A percentile compares a stretch with the other conserved stretches of the same genome.
Conservation (phyloP, 2,329 filamentous ascomycete genomes). For the Pseudocercospora pini-densiflorae region DNA sequence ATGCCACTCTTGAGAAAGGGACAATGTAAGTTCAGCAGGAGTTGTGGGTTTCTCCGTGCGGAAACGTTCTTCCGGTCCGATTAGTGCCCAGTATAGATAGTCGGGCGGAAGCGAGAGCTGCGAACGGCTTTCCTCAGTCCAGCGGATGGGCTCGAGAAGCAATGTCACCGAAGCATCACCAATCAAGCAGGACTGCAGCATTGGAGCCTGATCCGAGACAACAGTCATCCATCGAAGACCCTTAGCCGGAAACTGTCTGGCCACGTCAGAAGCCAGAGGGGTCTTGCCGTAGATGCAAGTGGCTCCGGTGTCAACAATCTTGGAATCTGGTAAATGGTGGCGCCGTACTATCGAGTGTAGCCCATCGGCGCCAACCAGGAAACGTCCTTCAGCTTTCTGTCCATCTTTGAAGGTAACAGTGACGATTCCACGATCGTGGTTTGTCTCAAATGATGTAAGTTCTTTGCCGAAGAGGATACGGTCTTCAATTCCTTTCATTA, state of each 20-base stretch:
- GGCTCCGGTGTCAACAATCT: slow-evolving; percentile 29
- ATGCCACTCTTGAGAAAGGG: slow-evolving; percentile 30
- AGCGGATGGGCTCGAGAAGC: slow-evolving; percentile 30
- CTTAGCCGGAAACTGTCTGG: slow-evolving; percentile 23
- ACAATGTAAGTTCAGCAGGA: slow-evolving; percentile 24
- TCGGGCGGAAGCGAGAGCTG: slow-evolving; percentile 24
- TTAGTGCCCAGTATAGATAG: slow-evolving; percentile 33
- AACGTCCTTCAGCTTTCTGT: slow-evolving; percentile 16
- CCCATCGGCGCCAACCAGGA: slow-evolving; percentile 34
- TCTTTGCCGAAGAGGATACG: slow-evolving; percentile 29
- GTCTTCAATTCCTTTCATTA: slow-evolving; percentile 30
- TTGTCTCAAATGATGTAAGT: slow-evolving; percentile 19
- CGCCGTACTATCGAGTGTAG: slow-evolving; percentile 30
- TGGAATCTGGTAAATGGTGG: slow-evolving; percentile 25
- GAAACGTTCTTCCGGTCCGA: slow-evolving; percentile 30
- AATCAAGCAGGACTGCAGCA: slow-evolving; percentile 30
- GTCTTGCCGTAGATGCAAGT: slow-evolving; percentile 35
- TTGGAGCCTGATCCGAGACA: slow-evolving; percentile 22
- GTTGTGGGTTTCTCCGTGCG: slow-evolving; percentile 14
- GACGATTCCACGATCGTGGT: slow-evolving; percentile 16
- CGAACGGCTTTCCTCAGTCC: slow-evolving; percentile 22
- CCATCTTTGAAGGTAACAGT: slow-evolving; percentile 27
- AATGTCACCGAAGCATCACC: slow-evolving; percentile 29
- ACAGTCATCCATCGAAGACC: slow-evolving; percentile 30
- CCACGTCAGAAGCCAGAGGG: slow-evolving; percentile 25